These are phyloP conservation scores for Myrica gale DNA, from an alignment of 306 rosid species.

Conservation along the genomic window DNA sequence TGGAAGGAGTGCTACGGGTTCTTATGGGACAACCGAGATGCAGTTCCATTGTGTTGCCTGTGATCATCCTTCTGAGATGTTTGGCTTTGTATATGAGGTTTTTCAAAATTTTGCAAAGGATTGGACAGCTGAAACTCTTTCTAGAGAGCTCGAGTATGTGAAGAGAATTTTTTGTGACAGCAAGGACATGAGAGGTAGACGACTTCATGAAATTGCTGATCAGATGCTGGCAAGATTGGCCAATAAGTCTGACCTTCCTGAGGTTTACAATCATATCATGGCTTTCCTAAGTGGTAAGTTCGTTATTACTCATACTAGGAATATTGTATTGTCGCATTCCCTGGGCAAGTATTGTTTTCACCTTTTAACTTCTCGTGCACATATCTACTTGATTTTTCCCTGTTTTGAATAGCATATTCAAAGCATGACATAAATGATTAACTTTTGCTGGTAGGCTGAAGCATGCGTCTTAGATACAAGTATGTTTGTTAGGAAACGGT, in stretches of 20 bases:
- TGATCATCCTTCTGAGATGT: slow-evolving; percentile 97
- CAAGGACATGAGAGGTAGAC: slow-evolving; percentile 88
- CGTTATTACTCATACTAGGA: background rate
- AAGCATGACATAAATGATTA: background rate
- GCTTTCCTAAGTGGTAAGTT: slow-evolving; percentile 69
- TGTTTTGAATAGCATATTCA: background rate
- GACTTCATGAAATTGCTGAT: slow-evolving; percentile 67
- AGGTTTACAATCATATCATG: slow-evolving; percentile 72
- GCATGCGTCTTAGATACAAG: background rate
- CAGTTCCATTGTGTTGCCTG: slow-evolving; percentile 98
- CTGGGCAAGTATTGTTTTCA: background rate
- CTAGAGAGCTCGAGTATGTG: slow-evolving; percentile 86
- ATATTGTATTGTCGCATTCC: background rate
- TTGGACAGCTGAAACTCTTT: slow-evolving; percentile 76
- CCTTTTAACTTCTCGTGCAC: background rate
- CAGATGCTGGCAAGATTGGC: slow-evolving; percentile 64
- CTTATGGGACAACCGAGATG: slow-evolving; percentile 80
- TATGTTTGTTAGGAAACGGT: background rate
- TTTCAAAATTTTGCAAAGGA: slow-evolving; percentile 82
- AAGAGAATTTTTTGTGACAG: slow-evolving; percentile 83
- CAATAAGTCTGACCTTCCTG: slow-evolving; percentile 65
- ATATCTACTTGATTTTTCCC: background rate
- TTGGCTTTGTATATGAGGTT: slow-evolving; percentile 98
- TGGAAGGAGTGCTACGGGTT: slow-evolving; percentile 66
- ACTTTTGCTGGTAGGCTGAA: background rate